Percentiles rank a stretch among this genome's conserved stretches.
Evolutionary conservation across 1,139 yeast genomes (phyloP).

Genomic region (Debaryomyces robertsiae): DNA sequence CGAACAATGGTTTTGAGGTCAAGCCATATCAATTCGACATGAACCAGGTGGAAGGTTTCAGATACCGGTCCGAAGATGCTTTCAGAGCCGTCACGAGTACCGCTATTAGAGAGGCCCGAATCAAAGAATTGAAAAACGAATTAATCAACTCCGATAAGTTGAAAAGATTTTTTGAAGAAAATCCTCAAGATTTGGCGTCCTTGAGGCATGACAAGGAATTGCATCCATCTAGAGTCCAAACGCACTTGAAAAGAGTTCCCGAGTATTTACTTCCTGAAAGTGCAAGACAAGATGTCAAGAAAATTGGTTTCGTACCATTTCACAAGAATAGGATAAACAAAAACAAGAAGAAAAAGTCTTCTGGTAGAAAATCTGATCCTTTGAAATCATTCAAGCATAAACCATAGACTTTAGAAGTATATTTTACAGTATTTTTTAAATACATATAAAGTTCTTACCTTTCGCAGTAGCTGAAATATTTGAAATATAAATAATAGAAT

Average conservation of each 20-base stretch:
- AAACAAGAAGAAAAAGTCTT: constrained; percentile 40
- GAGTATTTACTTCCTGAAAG: constrained; percentile 85
- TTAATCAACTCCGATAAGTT: constrained; percentile 85
- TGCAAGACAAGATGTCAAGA: constrained; percentile 61
- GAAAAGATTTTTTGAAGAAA: constrained; percentile 94
- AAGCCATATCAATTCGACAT: constrained; percentile 89
- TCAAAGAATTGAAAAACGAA: constrained; percentile 86
- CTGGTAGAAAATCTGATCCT: constrained; percentile 62
- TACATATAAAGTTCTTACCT: no score
- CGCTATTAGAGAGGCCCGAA: constrained; percentile 90
- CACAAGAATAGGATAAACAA: constrained; percentile 56
- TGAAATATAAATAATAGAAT: no score
- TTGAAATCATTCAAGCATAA: constrained; percentile 51
- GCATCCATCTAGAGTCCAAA: constrained; percentile 80
- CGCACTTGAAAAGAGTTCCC: constrained; percentile 89
- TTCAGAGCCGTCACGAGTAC: constrained; percentile 91
- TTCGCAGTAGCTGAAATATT: no score
- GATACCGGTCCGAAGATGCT: constrained; percentile 97
- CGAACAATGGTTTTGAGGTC: constrained; percentile 68
- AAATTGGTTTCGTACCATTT: constrained; percentile 78
- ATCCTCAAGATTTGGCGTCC: constrained; percentile 90
- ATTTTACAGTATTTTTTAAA: no score
- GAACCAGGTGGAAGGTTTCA: constrained; percentile 91
- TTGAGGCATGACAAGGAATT: constrained; percentile 90
- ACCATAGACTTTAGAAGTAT: neutral